Evolutionary conservation across 208 protist genomes (phyloP).

Genomic region (Trypanosoma platydactyli): DNA sequence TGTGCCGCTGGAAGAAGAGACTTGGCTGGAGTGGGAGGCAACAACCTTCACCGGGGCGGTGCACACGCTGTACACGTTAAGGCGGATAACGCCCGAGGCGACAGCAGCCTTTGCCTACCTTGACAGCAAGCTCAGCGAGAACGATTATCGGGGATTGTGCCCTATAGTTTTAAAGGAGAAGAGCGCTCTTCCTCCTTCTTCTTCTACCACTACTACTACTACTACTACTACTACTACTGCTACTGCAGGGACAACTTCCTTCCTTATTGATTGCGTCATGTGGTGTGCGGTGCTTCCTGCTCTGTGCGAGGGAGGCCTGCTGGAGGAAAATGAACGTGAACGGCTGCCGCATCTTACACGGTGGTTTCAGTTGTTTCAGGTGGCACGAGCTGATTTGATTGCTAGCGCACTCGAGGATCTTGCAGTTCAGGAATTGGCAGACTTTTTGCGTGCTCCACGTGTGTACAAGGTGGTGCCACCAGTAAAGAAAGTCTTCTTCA

Average conservation of each 20-base stretch:
- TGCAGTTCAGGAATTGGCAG: conserved; percentile 76
- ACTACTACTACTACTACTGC: background rate
- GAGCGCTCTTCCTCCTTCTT: background rate
- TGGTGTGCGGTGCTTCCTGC: conserved; percentile 77
- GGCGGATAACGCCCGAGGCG: conserved; percentile 50
- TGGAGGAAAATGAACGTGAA: conserved; percentile 40
- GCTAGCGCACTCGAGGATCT: conserved; percentile 58
- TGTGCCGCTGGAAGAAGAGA: conserved; percentile 60
- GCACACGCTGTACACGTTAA: conserved; percentile 71
- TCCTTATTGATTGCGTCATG: conserved; percentile 73
- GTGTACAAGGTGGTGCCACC: conserved; percentile 66
- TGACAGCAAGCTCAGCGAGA: conserved; percentile 44
- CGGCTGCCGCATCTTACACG: conserved; percentile 57
- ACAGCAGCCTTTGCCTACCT: conserved; percentile 55
- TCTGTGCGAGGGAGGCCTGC: conserved; percentile 76
- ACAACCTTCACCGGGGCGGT: conserved; percentile 61
- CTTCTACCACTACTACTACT: background rate
- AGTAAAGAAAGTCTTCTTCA: conserved; percentile 79
- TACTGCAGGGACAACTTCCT: conserved; percentile 26
- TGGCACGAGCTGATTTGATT: conserved; percentile 53
- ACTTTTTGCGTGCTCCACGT: conserved; percentile 80
- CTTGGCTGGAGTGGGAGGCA: conserved; percentile 85
- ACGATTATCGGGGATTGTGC: conserved; percentile 34
- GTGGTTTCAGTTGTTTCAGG: conserved; percentile 76
- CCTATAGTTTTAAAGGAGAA: conserved; percentile 11